These are phyloP conservation scores for Gaeumannomyces tritici DNA, from an alignment of 2,329 filamentous ascomycete genomes.

Conservation along the genomic window DNA sequence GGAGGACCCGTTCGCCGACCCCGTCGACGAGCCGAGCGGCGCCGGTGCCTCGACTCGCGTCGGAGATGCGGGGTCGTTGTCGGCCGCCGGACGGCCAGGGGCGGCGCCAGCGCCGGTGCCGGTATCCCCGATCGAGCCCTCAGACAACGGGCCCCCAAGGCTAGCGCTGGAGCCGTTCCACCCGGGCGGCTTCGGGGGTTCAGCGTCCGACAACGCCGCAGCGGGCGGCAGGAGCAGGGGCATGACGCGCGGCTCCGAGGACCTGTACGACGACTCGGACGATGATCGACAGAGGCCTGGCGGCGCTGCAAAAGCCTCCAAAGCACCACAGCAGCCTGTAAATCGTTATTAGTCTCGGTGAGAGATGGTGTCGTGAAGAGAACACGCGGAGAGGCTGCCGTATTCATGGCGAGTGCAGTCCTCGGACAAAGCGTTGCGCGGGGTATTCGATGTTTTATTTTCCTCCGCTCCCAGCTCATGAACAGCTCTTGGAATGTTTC, in stretches of 20 bases:
- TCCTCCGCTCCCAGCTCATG: slow-evolving; percentile 3
- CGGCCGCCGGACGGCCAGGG: neutral
- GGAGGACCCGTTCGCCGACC: slow-evolving; percentile 17
- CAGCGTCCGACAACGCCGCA: neutral
- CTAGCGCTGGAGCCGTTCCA: neutral
- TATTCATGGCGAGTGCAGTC: neutral
- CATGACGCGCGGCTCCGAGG: slow-evolving; percentile 1
- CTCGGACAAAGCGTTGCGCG: neutral
- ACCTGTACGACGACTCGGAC: slow-evolving; percentile 1
- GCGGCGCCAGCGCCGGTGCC: too few relatives aligned
- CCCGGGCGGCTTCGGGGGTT: slow-evolving; percentile 11
- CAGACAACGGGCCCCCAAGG: neutral
- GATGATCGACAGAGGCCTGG: neutral
- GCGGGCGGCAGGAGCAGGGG: neutral
- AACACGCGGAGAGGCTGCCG: too few relatives aligned
- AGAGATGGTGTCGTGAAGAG: too few relatives aligned
- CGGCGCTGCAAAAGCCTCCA: neutral
- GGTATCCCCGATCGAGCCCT: too few relatives aligned
- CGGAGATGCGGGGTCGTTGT: too few relatives aligned
- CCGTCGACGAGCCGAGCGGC: slow-evolving; percentile 4
- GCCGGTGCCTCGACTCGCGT: too few relatives aligned
- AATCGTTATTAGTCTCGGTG: too few relatives aligned
- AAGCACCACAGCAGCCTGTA: too few relatives aligned
- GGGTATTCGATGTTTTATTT: neutral
- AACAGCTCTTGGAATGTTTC: neutral